Conservation (phyloP, 495 filamentous ascomycete species). For the Neurospora intermedia region DNA sequence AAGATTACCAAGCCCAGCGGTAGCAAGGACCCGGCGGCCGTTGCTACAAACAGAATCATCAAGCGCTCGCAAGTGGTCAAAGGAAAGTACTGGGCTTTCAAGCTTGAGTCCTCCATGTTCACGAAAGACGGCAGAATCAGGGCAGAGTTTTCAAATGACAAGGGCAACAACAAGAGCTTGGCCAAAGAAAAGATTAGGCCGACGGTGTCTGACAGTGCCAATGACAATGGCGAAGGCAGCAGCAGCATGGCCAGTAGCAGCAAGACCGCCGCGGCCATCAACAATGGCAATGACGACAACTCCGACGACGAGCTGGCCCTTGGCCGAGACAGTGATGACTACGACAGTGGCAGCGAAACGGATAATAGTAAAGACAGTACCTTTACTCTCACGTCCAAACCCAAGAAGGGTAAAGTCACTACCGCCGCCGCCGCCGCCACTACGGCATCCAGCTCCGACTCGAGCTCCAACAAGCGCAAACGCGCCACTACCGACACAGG, state of each 20-base stretch:
- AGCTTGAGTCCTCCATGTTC: not conserved
- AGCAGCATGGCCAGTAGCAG: not conserved
- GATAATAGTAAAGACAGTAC: not conserved
- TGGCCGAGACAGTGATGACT: not conserved
- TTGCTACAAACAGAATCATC: not conserved
- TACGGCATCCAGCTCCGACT: not conserved
- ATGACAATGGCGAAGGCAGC: not conserved
- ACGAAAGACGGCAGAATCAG: not conserved
- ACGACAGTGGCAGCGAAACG: not conserved
- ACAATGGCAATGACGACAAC: not conserved
- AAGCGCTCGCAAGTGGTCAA: not conserved
- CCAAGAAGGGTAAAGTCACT: not conserved
- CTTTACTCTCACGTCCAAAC: not conserved
- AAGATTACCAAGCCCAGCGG: not conserved
- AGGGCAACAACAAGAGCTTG: not conserved
- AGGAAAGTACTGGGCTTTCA: not conserved
- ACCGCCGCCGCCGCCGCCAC: not conserved
- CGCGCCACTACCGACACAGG: not conserved
- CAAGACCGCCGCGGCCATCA: not conserved
- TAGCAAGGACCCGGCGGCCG: not conserved
- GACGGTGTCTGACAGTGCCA: not conserved
- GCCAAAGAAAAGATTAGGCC: not conserved
- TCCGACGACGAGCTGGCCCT: not conserved
- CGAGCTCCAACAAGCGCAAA: not conserved
- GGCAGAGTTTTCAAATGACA: accelerated